A percentile compares a stretch with the other conserved stretches of the same genome.
phyloP scores from a whole-genome alignment of 106 monocot genomes.

The Dendrobium officinale region DNA sequence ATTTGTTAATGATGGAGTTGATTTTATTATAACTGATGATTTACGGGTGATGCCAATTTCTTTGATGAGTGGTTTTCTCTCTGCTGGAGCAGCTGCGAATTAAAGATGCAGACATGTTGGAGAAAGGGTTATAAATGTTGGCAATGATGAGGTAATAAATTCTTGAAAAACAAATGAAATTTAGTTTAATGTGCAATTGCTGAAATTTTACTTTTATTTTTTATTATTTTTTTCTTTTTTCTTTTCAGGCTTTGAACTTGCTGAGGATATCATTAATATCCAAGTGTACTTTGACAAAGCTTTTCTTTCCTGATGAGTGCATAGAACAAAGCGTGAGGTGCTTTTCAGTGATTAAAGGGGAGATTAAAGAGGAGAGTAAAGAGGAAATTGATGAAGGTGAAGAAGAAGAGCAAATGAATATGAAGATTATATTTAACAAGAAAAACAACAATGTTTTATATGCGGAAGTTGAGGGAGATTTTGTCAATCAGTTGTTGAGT shows the following conservation, averaged over 20 bases:
- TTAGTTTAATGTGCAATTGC: too few species aligned
- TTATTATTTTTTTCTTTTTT: too few species aligned
- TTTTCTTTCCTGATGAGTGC: not conserved
- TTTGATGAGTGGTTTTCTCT: not conserved
- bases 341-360: not conserved
- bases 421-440: not conserved
- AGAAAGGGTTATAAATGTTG: not conserved
- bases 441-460: not conserved
- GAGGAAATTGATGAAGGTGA: not conserved
- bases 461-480: not conserved
- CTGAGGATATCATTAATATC: not conserved
- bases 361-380: not conserved
- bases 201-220: too few species aligned
- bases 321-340: not conserved
- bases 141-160: constrained; percentile 9
- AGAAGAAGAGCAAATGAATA: not conserved
- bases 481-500: not conserved
- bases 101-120: constrained; percentile 1
- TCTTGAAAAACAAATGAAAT: not conserved
- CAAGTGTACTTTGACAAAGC: not conserved
- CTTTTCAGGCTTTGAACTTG: not conserved
- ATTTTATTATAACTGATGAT: constrained; percentile 22
- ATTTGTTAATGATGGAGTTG: constrained; percentile 10
- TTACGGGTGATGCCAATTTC: constrained; percentile 13
- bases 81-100: constrained; percentile 8